These are phyloP conservation scores for Nicotiana obtusifolia DNA, from an alignment of 257 asterid genomes.

Conservation along the genomic window DNA sequence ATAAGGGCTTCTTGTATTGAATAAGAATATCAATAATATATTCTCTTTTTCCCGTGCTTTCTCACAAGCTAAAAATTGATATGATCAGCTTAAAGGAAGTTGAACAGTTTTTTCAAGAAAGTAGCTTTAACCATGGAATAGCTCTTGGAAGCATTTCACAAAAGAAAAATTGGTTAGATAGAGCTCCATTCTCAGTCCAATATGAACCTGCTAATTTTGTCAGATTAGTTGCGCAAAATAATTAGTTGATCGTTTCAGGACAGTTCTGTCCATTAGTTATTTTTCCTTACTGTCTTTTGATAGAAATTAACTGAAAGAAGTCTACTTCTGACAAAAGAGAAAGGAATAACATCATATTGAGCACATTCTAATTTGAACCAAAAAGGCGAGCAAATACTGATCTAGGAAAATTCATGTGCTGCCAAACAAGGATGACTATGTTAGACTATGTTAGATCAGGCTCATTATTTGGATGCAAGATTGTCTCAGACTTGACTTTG, in stretches of 20 bases:
- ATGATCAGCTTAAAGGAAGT: neutral
- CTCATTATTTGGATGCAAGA: neutral
- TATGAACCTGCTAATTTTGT: neutral
- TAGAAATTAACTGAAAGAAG: neutral
- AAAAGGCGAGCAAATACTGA: neutral
- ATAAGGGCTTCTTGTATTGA: too few species aligned
- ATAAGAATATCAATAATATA: too few species aligned
- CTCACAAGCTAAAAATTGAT: too few species aligned
- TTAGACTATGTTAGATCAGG: neutral
- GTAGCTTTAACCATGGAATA: neutral
- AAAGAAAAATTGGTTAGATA: neutral
- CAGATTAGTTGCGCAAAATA: neutral
- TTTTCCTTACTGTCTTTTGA: neutral
- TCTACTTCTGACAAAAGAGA: neutral
- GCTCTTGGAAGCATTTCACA: neutral
- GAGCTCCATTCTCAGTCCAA: neutral
- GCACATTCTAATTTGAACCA: neutral
- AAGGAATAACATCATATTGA: neutral
- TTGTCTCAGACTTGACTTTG: neutral
- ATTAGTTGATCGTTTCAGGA: neutral
- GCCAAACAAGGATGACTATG: neutral
- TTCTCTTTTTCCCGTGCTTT: too few species aligned
- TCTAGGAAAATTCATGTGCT: neutral
- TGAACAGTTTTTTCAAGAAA: neutral
- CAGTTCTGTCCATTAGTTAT: neutral